Evolutionary conservation across 176 grass and related monocot species (phyloP).

Genomic region (Puccinellia tenuiflora): DNA sequence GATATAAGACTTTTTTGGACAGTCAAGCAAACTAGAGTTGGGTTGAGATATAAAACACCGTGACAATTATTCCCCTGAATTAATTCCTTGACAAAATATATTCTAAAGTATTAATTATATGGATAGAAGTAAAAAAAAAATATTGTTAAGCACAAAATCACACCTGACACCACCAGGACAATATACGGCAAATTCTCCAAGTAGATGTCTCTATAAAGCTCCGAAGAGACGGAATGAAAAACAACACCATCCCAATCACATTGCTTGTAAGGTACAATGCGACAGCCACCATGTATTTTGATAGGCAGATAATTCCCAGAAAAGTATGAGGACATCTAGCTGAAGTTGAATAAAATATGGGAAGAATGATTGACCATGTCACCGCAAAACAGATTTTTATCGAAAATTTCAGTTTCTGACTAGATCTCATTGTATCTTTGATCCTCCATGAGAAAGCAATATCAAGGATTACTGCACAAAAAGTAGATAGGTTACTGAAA

Average conservation of each 20-base stretch:
- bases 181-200: conserved; percentile 58
- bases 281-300: conserved; percentile 82
- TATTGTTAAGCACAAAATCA: background rate
- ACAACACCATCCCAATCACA: conserved; percentile 76
- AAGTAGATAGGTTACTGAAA: background rate
- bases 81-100: background rate
- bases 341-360: conserved; percentile 68
- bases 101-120: conserved; percentile 9
- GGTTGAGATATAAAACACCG: conserved; percentile 1
- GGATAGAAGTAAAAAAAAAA: background rate
- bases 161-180: conserved; percentile 96
- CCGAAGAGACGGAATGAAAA: conserved; percentile 74
- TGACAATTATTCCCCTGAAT: background rate
- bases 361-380: conserved; percentile 66
- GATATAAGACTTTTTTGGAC: background rate
- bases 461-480: conserved; percentile 64
- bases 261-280: conserved; percentile 69
- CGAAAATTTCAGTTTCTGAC: conserved; percentile 66
- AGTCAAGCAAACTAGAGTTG: background rate
- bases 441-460: conserved; percentile 82
- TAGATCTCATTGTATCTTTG: conserved; percentile 54
- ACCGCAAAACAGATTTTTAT: conserved; percentile 64
- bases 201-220: conserved; percentile 79
- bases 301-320: conserved; percentile 67
- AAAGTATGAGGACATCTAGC: conserved; percentile 39